A percentile compares a stretch with the other conserved stretches of the same genome.
These are phyloP conservation scores for Withania somnifera DNA, from an alignment of 305 asterid species.

Conservation along the genomic window DNA sequence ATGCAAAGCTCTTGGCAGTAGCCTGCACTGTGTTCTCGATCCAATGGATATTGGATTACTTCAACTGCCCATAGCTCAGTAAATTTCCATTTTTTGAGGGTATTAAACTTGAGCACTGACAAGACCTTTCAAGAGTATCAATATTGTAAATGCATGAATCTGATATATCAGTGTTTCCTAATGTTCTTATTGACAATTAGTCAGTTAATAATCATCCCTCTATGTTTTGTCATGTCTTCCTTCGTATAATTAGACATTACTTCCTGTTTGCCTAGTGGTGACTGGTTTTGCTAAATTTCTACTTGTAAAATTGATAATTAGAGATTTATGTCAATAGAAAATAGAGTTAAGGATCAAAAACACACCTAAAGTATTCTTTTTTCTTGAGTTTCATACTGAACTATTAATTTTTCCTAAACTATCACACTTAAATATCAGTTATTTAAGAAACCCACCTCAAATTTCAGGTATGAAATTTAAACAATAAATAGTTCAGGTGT, in stretches of 20 bases:
- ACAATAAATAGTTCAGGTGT: no score
- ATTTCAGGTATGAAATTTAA: no score
- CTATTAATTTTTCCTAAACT: no score
- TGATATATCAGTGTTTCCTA: not conserved
- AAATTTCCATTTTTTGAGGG: not conserved
- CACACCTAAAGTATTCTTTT: no score
- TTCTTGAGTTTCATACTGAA: no score
- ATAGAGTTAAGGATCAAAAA: no score
- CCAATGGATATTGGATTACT: not conserved
- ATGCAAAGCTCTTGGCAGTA: not conserved
- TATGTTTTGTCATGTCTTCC: not conserved
- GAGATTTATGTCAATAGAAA: not conserved
- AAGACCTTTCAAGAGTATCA: not conserved
- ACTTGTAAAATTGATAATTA: not conserved
- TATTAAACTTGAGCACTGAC: not conserved
- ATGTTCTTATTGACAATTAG: not conserved
- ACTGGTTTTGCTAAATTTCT: not conserved
- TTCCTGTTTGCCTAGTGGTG: not conserved
- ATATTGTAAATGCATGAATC: not conserved
- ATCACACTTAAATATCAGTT: no score
- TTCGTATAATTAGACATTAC: not conserved
- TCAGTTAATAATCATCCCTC: not conserved
- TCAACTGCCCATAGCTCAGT: not conserved
- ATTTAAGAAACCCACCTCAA: no score
- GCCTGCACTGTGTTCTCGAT: not conserved